Conservation (phyloP, 768 basidiomycete species). For the Lactarius hengduanensis region DNA sequence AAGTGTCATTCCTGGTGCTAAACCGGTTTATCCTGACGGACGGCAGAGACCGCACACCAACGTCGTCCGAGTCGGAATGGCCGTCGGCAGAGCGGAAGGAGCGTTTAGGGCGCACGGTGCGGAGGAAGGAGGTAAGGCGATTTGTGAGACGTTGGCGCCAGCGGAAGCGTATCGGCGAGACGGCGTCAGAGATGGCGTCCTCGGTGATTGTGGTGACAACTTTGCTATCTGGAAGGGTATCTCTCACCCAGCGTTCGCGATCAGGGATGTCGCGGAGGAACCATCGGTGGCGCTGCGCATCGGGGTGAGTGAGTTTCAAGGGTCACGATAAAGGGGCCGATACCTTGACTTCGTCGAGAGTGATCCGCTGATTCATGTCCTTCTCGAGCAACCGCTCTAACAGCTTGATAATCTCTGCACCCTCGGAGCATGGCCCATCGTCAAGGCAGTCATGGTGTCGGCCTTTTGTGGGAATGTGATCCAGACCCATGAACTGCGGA, state of each 20-base stretch:
- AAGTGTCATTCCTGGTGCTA: constrained; percentile 1
- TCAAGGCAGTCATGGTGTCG: constrained; percentile 41
- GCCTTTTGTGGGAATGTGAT: constrained; percentile 63
- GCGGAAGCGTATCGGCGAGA: constrained; percentile 62
- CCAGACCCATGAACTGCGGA: constrained; percentile 68
- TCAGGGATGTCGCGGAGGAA: constrained; percentile 65
- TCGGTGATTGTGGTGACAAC: constrained; percentile 61
- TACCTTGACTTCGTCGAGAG: constrained; percentile 82
- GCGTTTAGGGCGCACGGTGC: constrained; percentile 41
- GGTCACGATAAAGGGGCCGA: constrained; percentile 27
- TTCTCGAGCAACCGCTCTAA: constrained; percentile 81
- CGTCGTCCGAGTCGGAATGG: constrained; percentile 27
- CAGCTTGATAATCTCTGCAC: constrained; percentile 62
- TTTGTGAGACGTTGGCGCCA: constrained; percentile 50
- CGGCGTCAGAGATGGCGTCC: constrained; percentile 74
- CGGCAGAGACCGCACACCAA: constrained; percentile 28
- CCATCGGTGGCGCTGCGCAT: constrained; percentile 58
- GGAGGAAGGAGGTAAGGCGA: constrained; percentile 52
- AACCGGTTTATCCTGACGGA: constrained; percentile 16
- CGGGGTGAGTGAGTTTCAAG: constrained; percentile 6
- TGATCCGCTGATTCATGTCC: constrained; percentile 69
- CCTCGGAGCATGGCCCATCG: constrained; percentile 45
- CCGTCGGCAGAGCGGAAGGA: constrained; percentile 33
- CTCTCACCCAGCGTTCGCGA: constrained; percentile 66
- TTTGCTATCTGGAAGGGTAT: constrained; percentile 51